phyloP scores from a whole-genome alignment of 2,329 filamentous ascomycete genomes.

The Pezizomycotina sp. region DNA sequence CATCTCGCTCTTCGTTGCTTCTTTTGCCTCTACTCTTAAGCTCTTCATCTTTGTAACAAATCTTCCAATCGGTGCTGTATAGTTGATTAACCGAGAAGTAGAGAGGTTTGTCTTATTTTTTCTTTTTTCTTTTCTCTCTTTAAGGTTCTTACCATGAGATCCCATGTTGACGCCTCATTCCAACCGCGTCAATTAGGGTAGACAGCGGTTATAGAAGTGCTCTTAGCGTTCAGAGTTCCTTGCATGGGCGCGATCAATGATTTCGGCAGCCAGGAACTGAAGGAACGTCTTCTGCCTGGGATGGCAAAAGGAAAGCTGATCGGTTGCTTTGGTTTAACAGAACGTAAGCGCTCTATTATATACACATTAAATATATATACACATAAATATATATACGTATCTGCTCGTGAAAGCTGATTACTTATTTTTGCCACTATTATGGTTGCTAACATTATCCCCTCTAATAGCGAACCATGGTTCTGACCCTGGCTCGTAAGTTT shows the following conservation, averaged over 20 bases:
- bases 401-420: no score
- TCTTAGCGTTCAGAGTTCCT: conserved; percentile 82
- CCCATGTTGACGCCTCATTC: no score
- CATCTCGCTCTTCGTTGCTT: not conserved
- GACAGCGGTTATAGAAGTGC: conserved; percentile 84
- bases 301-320: conserved; percentile 71
- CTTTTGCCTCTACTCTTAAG: not conserved
- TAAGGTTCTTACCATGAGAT: no score
- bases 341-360: conserved; percentile 33
- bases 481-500: conserved; percentile 53
- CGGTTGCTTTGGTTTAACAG: conserved; percentile 77
- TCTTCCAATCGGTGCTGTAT: not conserved
- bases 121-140: not conserved
- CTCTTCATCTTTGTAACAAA: not conserved
- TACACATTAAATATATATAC: no score
- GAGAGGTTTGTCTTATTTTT: conserved; percentile 36
- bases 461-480: conserved; percentile 60
- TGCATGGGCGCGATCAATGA: conserved; percentile 92
- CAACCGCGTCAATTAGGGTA: conserved; percentile 42
- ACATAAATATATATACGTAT: no score
- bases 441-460: not conserved
- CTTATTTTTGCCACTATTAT: not conserved
- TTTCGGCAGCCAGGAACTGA: conserved; percentile 72
- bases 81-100: conserved; percentile 70
- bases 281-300: conserved; percentile 62